Evolutionary conservation across 208 protist genomes (phyloP).

Genomic region (Leishmania braziliensis): DNA sequence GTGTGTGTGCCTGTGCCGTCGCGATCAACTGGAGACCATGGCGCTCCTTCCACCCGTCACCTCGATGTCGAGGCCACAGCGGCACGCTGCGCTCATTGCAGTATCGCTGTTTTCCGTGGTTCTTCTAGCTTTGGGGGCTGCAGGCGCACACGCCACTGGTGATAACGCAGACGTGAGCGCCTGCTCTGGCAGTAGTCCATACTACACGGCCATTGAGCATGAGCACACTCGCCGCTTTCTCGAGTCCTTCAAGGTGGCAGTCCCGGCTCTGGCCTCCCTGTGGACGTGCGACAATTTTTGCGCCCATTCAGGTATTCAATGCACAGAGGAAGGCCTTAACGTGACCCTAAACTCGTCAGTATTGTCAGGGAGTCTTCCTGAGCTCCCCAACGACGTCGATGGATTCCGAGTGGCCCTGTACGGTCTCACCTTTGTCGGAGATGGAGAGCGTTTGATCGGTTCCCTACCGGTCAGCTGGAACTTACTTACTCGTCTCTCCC

Average conservation of each 20-base stretch:
- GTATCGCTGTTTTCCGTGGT: slow-evolving; percentile 12
- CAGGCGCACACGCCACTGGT: background rate
- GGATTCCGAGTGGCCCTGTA: slow-evolving; percentile 7
- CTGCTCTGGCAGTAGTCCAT: slow-evolving; percentile 17
- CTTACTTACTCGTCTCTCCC: background rate
- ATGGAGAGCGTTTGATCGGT: slow-evolving; percentile 5
- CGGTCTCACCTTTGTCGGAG: background rate
- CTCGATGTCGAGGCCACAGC: background rate
- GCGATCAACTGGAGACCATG: background rate
- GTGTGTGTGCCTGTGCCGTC: background rate
- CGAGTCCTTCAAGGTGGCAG: slow-evolving; percentile 11
- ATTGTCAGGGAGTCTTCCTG: slow-evolving; percentile 13
- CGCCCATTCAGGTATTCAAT: slow-evolving; percentile 9
- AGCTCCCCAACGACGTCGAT: slow-evolving; percentile 14
- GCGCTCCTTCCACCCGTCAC: background rate
- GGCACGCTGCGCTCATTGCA: background rate
- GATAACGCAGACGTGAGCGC: background rate
- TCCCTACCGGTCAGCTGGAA: slow-evolving; percentile 21
- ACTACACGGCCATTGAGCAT: slow-evolving; percentile 14
- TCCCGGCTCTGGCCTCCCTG: slow-evolving; percentile 2
- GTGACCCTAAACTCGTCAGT: slow-evolving; percentile 9
- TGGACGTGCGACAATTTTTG: slow-evolving; percentile 32
- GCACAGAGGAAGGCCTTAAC: background rate
- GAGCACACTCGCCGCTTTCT: slow-evolving; percentile 19
- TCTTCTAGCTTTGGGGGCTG: slow-evolving; percentile 2